Percentiles rank a stretch among this genome's conserved stretches.
These are phyloP conservation scores for Raffaelea arxii DNA, from an alignment of 2,329 filamentous ascomycete species.

Conservation along the genomic window DNA sequence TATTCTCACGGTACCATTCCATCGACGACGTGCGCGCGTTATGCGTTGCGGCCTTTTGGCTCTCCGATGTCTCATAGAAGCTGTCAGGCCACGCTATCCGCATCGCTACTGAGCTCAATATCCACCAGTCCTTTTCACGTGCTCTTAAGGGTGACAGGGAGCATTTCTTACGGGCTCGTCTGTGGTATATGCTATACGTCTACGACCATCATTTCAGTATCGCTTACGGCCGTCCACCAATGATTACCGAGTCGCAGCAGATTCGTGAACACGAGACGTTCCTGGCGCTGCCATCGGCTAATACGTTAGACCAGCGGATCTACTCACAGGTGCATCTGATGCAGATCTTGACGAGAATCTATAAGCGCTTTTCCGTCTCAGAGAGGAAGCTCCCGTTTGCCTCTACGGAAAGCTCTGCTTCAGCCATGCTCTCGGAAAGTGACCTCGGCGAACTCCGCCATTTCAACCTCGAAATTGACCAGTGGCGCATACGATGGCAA, in stretches of 20 bases:
- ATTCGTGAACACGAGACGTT: conserved; percentile 18
- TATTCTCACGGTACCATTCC: conserved; percentile 47
- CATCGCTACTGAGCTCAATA: conserved; percentile 45
- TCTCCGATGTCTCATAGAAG: conserved; percentile 52
- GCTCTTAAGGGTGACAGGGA: conserved; percentile 35
- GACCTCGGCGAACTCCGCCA: conserved; percentile 26
- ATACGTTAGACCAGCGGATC: conserved; percentile 13
- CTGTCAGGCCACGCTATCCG: conserved; percentile 47
- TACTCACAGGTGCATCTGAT: conserved; percentile 14
- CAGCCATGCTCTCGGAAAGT: conserved; percentile 9
- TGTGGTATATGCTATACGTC: conserved; percentile 42
- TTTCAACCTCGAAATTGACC: conserved; percentile 32
- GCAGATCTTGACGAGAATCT: conserved; percentile 13
- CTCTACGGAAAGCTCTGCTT: background rate
- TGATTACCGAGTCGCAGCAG: conserved; percentile 14
- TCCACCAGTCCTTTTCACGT: conserved; percentile 42
- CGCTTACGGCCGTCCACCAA: conserved; percentile 21
- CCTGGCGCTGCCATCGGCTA: conserved; percentile 14
- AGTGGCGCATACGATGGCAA: conserved; percentile 29
- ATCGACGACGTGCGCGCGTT: conserved; percentile 50
- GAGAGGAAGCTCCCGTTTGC: conserved; percentile 3
- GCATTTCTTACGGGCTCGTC: conserved; percentile 41
- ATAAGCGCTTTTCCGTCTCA: conserved; percentile 10
- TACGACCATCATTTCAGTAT: conserved; percentile 24
- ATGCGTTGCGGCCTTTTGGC: conserved; percentile 54